Percentiles rank a stretch among this genome's conserved stretches.
Evolutionary conservation across 768 basidiomycete genomes (phyloP).

Genomic region (Hemileccinum rubropunctum): DNA sequence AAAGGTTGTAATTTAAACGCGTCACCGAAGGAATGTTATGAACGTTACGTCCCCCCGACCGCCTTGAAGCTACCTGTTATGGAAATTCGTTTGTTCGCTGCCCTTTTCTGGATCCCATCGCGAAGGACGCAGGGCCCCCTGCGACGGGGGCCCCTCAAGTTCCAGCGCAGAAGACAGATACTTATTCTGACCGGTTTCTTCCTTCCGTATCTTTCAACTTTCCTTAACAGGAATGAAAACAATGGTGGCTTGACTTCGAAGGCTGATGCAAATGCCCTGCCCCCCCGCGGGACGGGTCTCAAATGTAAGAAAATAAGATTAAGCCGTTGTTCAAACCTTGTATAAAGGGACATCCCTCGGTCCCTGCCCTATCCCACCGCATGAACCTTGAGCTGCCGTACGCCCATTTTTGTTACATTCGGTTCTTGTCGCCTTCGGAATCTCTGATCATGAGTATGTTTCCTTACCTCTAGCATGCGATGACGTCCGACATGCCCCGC

Average conservation of each 20-base stretch:
- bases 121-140: constrained; percentile 21
- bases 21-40: constrained; percentile 27
- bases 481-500: constrained; percentile 35
- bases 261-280: constrained; percentile 13
- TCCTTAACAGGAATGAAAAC: constrained; percentile 31
- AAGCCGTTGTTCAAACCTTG: constrained; percentile 30
- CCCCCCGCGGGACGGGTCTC: constrained; percentile 24
- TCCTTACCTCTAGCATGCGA: constrained; percentile 31
- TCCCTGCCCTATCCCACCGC: constrained; percentile 29
- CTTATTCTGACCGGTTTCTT: constrained; percentile 29
- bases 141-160: constrained; percentile 30
- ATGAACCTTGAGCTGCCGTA: constrained; percentile 38
- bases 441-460: constrained; percentile 33
- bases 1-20: constrained; percentile 26
- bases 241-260: constrained; percentile 29
- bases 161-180: constrained; percentile 35
- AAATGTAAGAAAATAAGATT: constrained; percentile 32
- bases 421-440: constrained; percentile 19
- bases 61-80: constrained; percentile 36
- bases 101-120: constrained; percentile 31
- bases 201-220: constrained; percentile 31
- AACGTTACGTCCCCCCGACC: constrained; percentile 32
- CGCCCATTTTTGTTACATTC: constrained; percentile 32
- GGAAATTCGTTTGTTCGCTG: constrained; percentile 37
- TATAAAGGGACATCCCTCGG: constrained; percentile 34